Conservation (phyloP, 805 yeast genomes). For the Wickerhamiella sorbophila region DNA sequence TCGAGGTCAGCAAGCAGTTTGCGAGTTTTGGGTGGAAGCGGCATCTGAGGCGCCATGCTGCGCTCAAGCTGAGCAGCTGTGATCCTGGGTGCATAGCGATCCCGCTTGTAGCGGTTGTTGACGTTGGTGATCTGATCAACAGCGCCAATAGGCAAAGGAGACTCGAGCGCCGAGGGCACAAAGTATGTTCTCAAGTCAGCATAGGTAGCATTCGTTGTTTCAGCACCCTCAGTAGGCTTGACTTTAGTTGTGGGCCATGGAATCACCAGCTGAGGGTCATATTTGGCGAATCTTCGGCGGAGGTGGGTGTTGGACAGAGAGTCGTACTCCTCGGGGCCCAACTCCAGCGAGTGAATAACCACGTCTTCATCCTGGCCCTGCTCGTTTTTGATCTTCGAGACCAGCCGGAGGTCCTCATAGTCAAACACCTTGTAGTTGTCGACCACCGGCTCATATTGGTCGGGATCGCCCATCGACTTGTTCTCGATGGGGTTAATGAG, state of each 20-base stretch:
- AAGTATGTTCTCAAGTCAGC: slow-evolving; percentile 63
- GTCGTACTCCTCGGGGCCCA: slow-evolving; percentile 60
- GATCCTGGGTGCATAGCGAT: slow-evolving; percentile 34
- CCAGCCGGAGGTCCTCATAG: slow-evolving; percentile 50
- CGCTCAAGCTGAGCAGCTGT: slow-evolving; percentile 47
- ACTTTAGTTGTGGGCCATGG: slow-evolving; percentile 70
- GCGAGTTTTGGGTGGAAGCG: slow-evolving; percentile 39
- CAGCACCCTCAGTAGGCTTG: slow-evolving; percentile 38
- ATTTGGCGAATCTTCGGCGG: slow-evolving; percentile 64
- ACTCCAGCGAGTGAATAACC: slow-evolving; percentile 61
- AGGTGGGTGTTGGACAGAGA: slow-evolving; percentile 54
- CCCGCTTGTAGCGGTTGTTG: slow-evolving; percentile 48
- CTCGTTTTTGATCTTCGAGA: slow-evolving; percentile 58
- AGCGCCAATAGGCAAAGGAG: slow-evolving; percentile 58
- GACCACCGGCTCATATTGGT: slow-evolving; percentile 51
- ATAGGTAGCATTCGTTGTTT: slow-evolving; percentile 41
- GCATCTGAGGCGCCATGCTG: slow-evolving; percentile 63
- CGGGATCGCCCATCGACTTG: slow-evolving; percentile 37
- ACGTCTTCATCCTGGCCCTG: slow-evolving; percentile 49
- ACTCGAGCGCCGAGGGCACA: slow-evolving; percentile 48
- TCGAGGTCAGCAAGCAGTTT: slow-evolving; percentile 25
- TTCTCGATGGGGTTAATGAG: slow-evolving; percentile 55
- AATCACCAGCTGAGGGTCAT: slow-evolving; percentile 51
- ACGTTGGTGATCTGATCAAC: slow-evolving; percentile 62
- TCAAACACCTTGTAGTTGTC: slow-evolving; percentile 54